Evolutionary conservation across 2,329 filamentous ascomycete species (phyloP).

Genomic region (Calonectria henricotiae): DNA sequence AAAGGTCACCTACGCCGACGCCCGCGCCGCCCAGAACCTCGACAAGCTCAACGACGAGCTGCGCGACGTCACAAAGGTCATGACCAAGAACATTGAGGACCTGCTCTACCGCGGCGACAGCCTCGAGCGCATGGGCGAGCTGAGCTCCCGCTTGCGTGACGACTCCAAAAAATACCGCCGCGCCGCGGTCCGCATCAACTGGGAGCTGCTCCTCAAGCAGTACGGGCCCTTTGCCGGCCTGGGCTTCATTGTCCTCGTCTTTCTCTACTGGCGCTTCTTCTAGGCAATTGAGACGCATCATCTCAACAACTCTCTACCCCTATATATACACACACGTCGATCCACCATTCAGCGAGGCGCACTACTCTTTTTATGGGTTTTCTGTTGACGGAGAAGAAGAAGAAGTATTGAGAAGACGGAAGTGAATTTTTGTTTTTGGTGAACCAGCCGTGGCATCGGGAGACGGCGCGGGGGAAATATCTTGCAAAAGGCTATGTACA

Average conservation of each 20-base stretch:
- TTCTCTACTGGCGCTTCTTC: conserved; percentile 96
- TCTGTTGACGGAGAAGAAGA: conserved; percentile 19
- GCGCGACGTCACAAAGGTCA: conserved; percentile 97
- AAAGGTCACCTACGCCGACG: conserved; percentile 94
- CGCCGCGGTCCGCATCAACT: conserved; percentile 96
- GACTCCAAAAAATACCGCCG: conserved; percentile 95
- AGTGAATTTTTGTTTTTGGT: conserved; percentile 11
- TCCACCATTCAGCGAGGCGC: conserved; percentile 42
- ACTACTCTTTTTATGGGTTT: conserved; percentile 31
- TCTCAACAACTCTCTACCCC: conserved; percentile 33
- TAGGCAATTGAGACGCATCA: conserved; percentile 58
- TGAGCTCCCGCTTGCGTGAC: conserved; percentile 88
- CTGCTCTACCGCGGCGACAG: conserved; percentile 94
- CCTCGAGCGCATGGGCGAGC: conserved; percentile 96
- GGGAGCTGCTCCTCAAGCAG: conserved; percentile 96
- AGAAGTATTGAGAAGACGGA: conserved; percentile 16
- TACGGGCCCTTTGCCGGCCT: conserved; percentile 92
- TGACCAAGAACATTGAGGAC: conserved; percentile 99
- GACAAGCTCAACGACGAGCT: conserved; percentile 97
- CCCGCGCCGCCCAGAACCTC: conserved; percentile 91
- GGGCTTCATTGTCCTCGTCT: conserved; percentile 85
- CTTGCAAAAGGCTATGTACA: conserved; percentile 44
- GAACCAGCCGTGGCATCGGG: conserved; percentile 23
- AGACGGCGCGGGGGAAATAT: conserved; percentile 29
- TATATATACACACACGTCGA: conserved; percentile 40